Evolutionary conservation across 2,329 filamentous ascomycete species (phyloP), one percentile per base, ranked within the genome.

Genomic region (Fusarium tanahbumbuense): DNA sequence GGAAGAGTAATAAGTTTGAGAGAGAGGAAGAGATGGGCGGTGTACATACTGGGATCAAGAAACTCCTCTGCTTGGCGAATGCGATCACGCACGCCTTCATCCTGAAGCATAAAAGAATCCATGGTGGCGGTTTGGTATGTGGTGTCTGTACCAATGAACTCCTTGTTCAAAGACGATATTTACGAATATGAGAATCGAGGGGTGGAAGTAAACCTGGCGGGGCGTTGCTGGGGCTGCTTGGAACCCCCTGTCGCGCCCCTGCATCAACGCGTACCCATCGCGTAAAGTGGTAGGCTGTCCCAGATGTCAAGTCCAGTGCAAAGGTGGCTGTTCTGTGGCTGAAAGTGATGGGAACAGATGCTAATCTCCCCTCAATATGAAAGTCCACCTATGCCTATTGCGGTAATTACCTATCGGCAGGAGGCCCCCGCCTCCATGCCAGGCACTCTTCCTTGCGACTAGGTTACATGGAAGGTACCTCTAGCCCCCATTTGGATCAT

Each of bases 51-150:
- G 66, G 95, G 95, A 84, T 98, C 95, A 45, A 98, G 89, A 77
- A 98, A 98, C 80, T 98, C 94, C 75, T 92, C 88, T n/a, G 93
- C 94, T 70, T 92, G 89, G 75, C 93, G 92, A 79, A 97, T 89
- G 76, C 94, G 93, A 83, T 97, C 91, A 75, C 89, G 88, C 75
- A 91, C 90, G 72, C 91, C 93, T 81, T 96, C 93, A 86, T 98
- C 94, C 81, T 91, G 89, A 76, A 97, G 88, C 83, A 92, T 89
- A 73, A 89, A 84, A 65, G 85, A 87, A 74, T 94, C 92, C 92
- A 96, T 94, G 69, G 65, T 82, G 79, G 28, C 23, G 49, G 27
- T 48, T 60, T 66, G 11, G 23, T 52, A 25, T 66, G 57, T 22
- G 52, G 62, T 67, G 40, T 42, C 42, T 57, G 60, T 56, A 42